Percentiles rank a stretch among this genome's conserved stretches.
phyloP scores from a whole-genome alignment of 2,329 filamentous ascomycete genomes.

The Neofusicoccum cordaticola region DNA sequence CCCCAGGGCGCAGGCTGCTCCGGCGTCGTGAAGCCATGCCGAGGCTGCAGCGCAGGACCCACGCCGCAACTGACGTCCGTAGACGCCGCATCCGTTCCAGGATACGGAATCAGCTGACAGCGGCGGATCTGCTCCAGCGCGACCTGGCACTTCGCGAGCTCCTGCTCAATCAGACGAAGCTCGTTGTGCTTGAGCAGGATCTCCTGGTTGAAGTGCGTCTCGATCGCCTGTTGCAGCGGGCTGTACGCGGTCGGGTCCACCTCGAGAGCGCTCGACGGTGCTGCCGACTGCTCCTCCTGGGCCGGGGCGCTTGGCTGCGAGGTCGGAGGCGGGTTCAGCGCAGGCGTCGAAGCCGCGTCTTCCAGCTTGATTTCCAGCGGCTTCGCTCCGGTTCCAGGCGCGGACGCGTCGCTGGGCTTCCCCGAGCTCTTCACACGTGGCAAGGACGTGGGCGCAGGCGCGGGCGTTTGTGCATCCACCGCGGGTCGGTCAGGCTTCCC shows the following conservation, averaged over 20 bases:
- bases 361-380: constrained; percentile 20
- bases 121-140: constrained; percentile 90
- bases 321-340: constrained; percentile 18
- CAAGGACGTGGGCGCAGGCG: constrained; percentile 15
- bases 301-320: constrained; percentile 27
- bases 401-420: background rate
- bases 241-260: constrained; percentile 41
- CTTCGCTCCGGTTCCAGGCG: constrained; percentile 20
- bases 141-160: constrained; percentile 91
- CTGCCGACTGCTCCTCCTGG: constrained; percentile 17
- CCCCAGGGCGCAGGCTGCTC: constrained; percentile 84
- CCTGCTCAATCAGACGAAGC: constrained; percentile 88
- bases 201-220: constrained; percentile 85
- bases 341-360: constrained; percentile 22
- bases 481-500: constrained; percentile 26
- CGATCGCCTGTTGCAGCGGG: constrained; percentile 67
- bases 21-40: constrained; percentile 63
- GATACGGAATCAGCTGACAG: constrained; percentile 89
- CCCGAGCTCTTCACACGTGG: constrained; percentile 23
- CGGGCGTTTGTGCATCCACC: constrained; percentile 24
- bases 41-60: constrained; percentile 65
- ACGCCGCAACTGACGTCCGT: constrained; percentile 70
- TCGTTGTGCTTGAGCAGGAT: constrained; percentile 94
- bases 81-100: constrained; percentile 65
- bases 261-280: constrained; percentile 1